Conservation (phyloP, 2,329 filamentous ascomycete genomes). For the Claviceps arundinis region DNA sequence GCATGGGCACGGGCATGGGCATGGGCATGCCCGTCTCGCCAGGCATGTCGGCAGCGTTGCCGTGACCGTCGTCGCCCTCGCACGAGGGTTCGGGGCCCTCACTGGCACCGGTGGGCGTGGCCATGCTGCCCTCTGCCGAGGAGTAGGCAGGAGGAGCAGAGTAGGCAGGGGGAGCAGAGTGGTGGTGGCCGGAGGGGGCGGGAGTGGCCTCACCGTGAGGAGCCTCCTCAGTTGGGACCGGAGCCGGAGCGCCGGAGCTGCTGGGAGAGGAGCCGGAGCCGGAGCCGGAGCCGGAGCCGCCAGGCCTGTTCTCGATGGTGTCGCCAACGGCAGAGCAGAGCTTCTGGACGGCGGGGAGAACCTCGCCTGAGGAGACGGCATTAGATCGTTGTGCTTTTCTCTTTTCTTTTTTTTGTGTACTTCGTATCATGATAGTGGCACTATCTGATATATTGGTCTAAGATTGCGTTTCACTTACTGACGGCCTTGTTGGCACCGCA, state of each 20-base stretch:
- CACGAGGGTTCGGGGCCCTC: not conserved
- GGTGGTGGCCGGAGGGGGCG: not conserved
- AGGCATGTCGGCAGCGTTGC: not conserved
- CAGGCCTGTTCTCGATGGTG: conserved; percentile 1
- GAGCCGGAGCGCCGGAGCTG: not conserved
- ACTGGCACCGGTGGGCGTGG: not conserved
- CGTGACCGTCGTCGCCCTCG: not conserved
- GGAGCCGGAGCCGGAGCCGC: conserved; percentile 3
- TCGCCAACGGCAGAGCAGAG: conserved; percentile 17
- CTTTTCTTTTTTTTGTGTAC: not conserved
- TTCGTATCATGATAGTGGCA: too few relatives aligned
- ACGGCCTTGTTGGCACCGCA: conserved; percentile 25
- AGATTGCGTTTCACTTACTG: conserved; percentile 18
- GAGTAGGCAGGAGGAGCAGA: too few relatives aligned
- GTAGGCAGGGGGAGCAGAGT: too few relatives aligned
- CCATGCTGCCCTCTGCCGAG: not conserved
- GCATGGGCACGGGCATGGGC: not conserved
- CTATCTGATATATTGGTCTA: too few relatives aligned
- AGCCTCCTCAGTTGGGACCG: not conserved
- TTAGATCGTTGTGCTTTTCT: not conserved
- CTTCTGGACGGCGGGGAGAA: conserved; percentile 23
- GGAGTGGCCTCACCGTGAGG: not conserved
- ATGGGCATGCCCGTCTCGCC: not conserved
- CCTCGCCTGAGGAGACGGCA: conserved; percentile 17
- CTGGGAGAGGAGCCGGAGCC: not conserved